phyloP scores from a whole-genome alignment of 2,329 filamentous ascomycete genomes.

The Berkeleyomyces basicola region DNA sequence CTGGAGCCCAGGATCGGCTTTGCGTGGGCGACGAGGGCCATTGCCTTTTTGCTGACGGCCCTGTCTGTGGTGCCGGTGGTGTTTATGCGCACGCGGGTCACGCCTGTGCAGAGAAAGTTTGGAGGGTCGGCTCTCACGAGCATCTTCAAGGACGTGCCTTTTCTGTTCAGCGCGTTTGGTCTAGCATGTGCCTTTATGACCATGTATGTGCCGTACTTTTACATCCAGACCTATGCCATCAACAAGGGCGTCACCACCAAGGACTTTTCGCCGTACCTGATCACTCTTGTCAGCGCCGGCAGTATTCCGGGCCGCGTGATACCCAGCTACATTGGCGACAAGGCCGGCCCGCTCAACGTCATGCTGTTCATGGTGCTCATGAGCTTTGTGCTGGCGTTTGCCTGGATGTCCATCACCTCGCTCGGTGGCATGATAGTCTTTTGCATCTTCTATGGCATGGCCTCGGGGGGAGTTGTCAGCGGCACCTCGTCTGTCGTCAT shows the following conservation, averaged over 20 bases:
- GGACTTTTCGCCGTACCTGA: conserved; percentile 25
- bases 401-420: conserved; percentile 25
- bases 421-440: conserved; percentile 26
- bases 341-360: conserved; percentile 26
- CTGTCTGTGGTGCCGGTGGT: conserved; percentile 23
- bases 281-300: conserved; percentile 29
- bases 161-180: conserved; percentile 22
- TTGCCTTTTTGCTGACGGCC: conserved; percentile 28
- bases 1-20: conserved; percentile 37
- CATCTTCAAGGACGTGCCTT: conserved; percentile 22
- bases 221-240: conserved; percentile 27
- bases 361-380: conserved; percentile 27
- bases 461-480: conserved; percentile 28
- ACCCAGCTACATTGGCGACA: conserved; percentile 29
- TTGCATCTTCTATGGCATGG: conserved; percentile 29
- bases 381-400: conserved; percentile 30
- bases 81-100: conserved; percentile 25
- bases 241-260: conserved; percentile 23
- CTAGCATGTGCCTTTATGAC: conserved; percentile 27
- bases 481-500: conserved; percentile 27
- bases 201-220: conserved; percentile 33
- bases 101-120: conserved; percentile 15
- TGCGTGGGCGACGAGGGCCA: conserved; percentile 31
- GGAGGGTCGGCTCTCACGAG: conserved; percentile 15
- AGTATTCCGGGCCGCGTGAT: conserved; percentile 30